Evolutionary conservation across 495 filamentous ascomycete genomes (phyloP).

Genomic region (Bombardia bombarda): DNA sequence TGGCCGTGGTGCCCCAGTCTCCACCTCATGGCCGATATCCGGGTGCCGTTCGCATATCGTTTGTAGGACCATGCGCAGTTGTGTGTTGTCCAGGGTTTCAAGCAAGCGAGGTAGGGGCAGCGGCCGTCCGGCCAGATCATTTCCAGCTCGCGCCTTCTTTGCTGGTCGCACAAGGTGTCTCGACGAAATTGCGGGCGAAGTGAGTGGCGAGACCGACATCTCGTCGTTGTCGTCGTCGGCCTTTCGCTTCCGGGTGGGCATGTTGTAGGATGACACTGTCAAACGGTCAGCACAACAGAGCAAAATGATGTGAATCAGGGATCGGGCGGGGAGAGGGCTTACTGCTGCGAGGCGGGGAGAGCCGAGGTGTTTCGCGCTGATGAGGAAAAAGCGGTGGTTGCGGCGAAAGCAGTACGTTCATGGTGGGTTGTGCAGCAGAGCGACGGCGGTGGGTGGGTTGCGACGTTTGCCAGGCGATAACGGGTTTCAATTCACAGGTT

Average conservation of each 20-base stretch:
- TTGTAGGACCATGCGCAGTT: constrained; percentile 73
- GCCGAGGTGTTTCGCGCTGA: constrained; percentile 62
- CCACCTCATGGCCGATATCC: constrained; percentile 69
- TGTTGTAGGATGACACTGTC: constrained; percentile 49
- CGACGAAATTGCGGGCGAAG: constrained; percentile 63
- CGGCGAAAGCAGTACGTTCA: constrained; percentile 45
- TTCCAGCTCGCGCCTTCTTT: constrained; percentile 47
- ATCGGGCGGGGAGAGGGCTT: constrained; percentile 21
- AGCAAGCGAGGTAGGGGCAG: constrained; percentile 75
- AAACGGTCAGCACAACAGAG: constrained; percentile 9
- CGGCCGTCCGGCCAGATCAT: constrained; percentile 69
- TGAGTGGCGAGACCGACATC: constrained; percentile 79
- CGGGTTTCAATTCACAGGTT: too few species aligned
- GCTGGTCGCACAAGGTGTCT: constrained; percentile 55
- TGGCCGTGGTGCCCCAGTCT: constrained; percentile 76
- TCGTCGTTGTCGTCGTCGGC: constrained; percentile 80
- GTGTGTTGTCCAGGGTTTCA: constrained; percentile 79
- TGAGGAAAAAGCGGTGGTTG: constrained; percentile 67
- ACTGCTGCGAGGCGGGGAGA: constrained; percentile 66
- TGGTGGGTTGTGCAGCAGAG: too few species aligned
- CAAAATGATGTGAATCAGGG: constrained; percentile 2
- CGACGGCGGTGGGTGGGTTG: constrained; percentile 8
- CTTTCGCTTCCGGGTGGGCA: constrained; percentile 70
- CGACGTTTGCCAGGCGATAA: too few species aligned
- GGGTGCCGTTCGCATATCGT: constrained; percentile 86